Evolutionary conservation across 2,329 filamentous ascomycete genomes (phyloP).

Genomic region (Magnaporthiopsis incrustans): DNA sequence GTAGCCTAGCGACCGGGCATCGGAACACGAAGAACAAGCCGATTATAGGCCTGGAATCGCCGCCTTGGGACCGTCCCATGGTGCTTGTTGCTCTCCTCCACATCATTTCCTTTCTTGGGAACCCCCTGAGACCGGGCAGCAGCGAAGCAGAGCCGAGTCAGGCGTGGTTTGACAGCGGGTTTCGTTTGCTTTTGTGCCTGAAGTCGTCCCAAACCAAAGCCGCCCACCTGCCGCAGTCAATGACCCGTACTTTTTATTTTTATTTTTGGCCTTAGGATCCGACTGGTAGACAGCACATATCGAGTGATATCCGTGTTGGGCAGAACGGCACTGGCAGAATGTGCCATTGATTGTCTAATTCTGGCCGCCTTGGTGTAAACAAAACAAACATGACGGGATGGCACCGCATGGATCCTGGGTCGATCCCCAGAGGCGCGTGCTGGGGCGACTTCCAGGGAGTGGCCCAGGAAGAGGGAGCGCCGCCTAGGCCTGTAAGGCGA

Average conservation of each 20-base stretch:
- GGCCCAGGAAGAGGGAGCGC: not conserved
- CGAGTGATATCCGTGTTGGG: too few relatives aligned
- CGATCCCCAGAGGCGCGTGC: not conserved
- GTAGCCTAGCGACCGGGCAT: not conserved
- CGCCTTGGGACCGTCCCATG: not conserved
- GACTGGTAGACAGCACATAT: too few relatives aligned
- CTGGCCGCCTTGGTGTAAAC: not conserved
- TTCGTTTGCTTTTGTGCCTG: not conserved
- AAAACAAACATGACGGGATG: not conserved
- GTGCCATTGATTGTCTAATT: not conserved
- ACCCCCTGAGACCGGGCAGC: not conserved
- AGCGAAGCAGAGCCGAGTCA: not conserved
- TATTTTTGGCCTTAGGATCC: not conserved
- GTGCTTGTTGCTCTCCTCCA: too few relatives aligned
- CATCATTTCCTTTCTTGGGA: not conserved
- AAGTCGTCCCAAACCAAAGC: not conserved
- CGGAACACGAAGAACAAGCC: not conserved
- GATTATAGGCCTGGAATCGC: not conserved
- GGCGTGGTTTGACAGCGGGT: not conserved
- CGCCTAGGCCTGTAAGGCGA: not conserved
- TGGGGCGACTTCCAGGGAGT: not conserved
- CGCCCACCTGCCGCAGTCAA: not conserved
- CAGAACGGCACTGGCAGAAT: not conserved
- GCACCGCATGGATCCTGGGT: not conserved
- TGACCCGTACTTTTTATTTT: not conserved